These are phyloP conservation scores for Puccinellia tenuiflora DNA, from an alignment of 176 grass and related monocot genomes.

Conservation along the genomic window DNA sequence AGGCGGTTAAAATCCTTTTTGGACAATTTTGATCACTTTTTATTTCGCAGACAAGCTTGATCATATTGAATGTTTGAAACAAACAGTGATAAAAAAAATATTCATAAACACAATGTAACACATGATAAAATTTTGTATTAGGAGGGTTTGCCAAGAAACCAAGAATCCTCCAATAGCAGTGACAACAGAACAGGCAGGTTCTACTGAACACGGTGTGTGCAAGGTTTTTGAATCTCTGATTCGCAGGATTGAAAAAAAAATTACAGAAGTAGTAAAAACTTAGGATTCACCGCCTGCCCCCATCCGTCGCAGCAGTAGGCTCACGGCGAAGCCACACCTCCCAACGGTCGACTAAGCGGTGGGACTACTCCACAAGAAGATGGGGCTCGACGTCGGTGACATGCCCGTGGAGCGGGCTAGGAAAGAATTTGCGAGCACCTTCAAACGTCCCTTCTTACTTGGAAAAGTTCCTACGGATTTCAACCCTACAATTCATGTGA, in stretches of 20 bases:
- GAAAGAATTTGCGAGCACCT: no score
- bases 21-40: no score
- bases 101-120: background rate
- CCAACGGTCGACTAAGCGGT: no score
- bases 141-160: background rate
- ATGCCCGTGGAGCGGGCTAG: no score
- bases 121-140: background rate
- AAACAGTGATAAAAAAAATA: constrained; percentile 1
- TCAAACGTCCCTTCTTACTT: no score
- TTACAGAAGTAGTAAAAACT: background rate
- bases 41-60: no score
- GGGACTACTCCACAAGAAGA: no score
- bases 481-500: background rate
- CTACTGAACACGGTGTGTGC: background rate
- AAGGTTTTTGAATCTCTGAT: background rate
- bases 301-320: no score
- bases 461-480: background rate
- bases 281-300: no score
- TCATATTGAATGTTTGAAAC: background rate
- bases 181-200: background rate
- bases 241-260: background rate
- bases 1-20: background rate
- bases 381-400: no score
- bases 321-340: no score
- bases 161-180: background rate